These are phyloP conservation scores for Ophiocordyceps robertsii DNA, from an alignment of 2,329 filamentous ascomycete genomes.

Conservation along the genomic window DNA sequence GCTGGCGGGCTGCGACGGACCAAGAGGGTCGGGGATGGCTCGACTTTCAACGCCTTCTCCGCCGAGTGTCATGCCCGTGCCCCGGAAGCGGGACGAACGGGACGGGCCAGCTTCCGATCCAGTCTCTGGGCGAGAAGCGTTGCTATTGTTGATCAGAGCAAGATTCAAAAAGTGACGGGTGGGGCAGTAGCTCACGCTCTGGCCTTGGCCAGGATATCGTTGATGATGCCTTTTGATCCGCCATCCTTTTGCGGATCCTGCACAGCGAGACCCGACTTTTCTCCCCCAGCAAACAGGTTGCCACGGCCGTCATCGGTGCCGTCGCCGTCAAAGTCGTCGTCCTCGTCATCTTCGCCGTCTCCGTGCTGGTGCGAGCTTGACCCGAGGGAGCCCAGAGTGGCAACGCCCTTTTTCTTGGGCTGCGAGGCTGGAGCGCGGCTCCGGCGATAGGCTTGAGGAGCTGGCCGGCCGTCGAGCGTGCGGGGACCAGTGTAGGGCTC, in stretches of 20 bases:
- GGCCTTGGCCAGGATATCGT: slow-evolving; percentile 51
- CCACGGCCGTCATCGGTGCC: slow-evolving; percentile 45
- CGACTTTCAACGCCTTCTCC: slow-evolving; percentile 63
- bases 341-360: slow-evolving; percentile 45
- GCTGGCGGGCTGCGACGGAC: slow-evolving; percentile 13
- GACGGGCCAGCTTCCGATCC: slow-evolving; percentile 35
- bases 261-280: slow-evolving; percentile 64
- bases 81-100: slow-evolving; percentile 46
- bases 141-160: slow-evolving; percentile 27
- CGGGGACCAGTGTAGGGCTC: slow-evolving; percentile 45
- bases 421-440: slow-evolving; percentile 22
- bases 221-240: slow-evolving; percentile 42
- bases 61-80: slow-evolving; percentile 62
- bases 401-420: slow-evolving; percentile 45
- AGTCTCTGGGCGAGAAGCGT: slow-evolving; percentile 42
- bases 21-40: slow-evolving; percentile 47
- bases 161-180: not conserved
- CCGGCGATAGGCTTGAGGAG: slow-evolving; percentile 24
- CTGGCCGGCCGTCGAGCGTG: slow-evolving; percentile 49
- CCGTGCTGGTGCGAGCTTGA: slow-evolving; percentile 33
- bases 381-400: slow-evolving; percentile 44
- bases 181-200: slow-evolving; percentile 32
- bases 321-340: slow-evolving; percentile 39
- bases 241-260: slow-evolving; percentile 42
- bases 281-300: slow-evolving; percentile 71